Percentiles rank a stretch among this genome's conserved stretches.
Evolutionary conservation across 2,329 filamentous ascomycete genomes (phyloP).

Genomic region (Gliomastix tumulicola): DNA sequence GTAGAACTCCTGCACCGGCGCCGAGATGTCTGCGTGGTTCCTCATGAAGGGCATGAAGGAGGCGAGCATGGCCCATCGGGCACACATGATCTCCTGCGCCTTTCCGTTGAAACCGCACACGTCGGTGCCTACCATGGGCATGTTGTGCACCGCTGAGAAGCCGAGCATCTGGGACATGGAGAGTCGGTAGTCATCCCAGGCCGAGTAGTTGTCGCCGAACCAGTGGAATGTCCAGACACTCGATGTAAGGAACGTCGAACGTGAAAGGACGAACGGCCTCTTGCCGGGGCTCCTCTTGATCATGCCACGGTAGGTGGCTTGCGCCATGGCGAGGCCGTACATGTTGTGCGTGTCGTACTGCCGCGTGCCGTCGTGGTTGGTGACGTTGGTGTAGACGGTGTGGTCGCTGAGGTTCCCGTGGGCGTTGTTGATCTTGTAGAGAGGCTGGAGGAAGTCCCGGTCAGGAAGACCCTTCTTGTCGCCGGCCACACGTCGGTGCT

Average conservation of each 20-base stretch:
- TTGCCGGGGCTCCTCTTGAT: constrained; percentile 49
- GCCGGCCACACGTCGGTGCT: not conserved
- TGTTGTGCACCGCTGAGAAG: constrained; percentile 49
- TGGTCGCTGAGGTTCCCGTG: constrained; percentile 44
- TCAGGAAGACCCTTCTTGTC: constrained; percentile 9
- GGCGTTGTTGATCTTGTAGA: constrained; percentile 6
- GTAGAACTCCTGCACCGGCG: constrained; percentile 55
- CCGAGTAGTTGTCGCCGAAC: constrained; percentile 49
- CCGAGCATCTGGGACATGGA: constrained; percentile 8
- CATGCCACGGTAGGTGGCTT: constrained; percentile 43
- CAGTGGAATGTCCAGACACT: constrained; percentile 54
- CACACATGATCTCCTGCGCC: constrained; percentile 53
- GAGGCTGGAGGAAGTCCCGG: constrained; percentile 9
- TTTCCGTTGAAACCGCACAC: constrained; percentile 66
- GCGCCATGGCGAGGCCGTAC: constrained; percentile 65
- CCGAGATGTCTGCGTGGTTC: constrained; percentile 48
- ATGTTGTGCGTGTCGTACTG: constrained; percentile 72
- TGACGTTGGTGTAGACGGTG: constrained; percentile 59
- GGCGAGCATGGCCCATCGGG: constrained; percentile 57
- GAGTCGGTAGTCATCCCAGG: constrained; percentile 46
- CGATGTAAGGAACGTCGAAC: constrained; percentile 48
- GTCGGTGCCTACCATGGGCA: constrained; percentile 62
- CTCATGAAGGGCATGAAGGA: constrained; percentile 62
- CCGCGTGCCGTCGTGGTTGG: constrained; percentile 58
- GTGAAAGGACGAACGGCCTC: constrained; percentile 63